Percentiles rank a stretch among this genome's conserved stretches.
Evolutionary conservation across 257 asterid genomes (phyloP).

Genomic region (Ilex aquifolium): DNA sequence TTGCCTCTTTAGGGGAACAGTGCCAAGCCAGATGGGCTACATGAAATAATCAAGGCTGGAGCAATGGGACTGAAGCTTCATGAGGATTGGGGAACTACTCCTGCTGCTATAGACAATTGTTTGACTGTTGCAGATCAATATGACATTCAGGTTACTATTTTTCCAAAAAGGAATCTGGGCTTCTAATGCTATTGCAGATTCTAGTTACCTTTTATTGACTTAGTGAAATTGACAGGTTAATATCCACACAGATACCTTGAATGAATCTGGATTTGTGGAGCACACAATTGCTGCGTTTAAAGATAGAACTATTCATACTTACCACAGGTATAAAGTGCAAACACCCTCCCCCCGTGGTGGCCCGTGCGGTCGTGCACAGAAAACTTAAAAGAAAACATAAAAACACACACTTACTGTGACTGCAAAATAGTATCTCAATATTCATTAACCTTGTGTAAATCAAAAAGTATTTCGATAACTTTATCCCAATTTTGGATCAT

Average conservation of each 20-base stretch:
- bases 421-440: neutral
- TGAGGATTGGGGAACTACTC: slow-evolving; percentile 98
- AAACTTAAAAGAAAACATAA: neutral
- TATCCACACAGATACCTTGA: slow-evolving; percentile 91
- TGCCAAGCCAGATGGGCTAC: slow-evolving; percentile 68
- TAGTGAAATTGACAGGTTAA: slow-evolving; percentile 45
- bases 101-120: slow-evolving; percentile 87
- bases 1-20: slow-evolving; percentile 59
- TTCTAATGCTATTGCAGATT: slow-evolving; percentile 9
- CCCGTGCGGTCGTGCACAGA: neutral
- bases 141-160: slow-evolving; percentile 62
- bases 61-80: slow-evolving; percentile 99
- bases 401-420: neutral
- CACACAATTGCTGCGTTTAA: slow-evolving; percentile 85
- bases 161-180: neutral
- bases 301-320: slow-evolving; percentile 82
- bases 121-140: slow-evolving; percentile 68
- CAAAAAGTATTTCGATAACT: too few relatives aligned
- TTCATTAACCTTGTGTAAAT: too few relatives aligned
- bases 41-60: slow-evolving; percentile 83
- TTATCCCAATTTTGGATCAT: too few relatives aligned
- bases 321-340: slow-evolving; percentile 83
- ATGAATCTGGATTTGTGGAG: slow-evolving; percentile 98
- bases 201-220: slow-evolving; percentile 18
- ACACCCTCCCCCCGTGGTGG: neutral